Evolutionary conservation across 768 basidiomycete species (phyloP), one percentile per base, ranked within the genome.

Genomic region (Erythrobasidium yunnanense): DNA sequence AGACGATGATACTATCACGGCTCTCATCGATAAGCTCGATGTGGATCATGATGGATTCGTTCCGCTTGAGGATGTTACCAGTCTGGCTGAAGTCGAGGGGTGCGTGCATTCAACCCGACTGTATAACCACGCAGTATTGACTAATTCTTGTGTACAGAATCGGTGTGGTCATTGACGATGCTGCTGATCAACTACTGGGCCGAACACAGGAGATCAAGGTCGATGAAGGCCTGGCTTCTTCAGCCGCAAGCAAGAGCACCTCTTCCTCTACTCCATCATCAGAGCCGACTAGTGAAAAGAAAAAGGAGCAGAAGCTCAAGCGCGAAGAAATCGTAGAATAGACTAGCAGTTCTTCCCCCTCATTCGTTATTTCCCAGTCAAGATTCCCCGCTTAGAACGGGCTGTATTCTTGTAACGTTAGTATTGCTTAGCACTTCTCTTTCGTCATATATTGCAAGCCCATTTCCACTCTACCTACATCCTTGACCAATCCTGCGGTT

Each of bases 31-130:
- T 74, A 97, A 97, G 77, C 78, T 97, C 72, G 95, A 99, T 75
- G 87, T 89, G 8, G 93, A 97, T 77, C 84, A 88, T 77, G 93
- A 97, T 74, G 92, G 93, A 0, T 93, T 84, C 73, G 91, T 96
- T 25, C 89, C 92, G 74, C 81, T 97, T 50, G 89, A 93, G 76
- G 92, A 99, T 73, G 91, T 99, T 77, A 93, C 65, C 88, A 87
- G 13, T 78, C 93, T 69, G 87, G 92, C 23, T 82, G 84, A 71
- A 88, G 95, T 77, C 15, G 69, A 71, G 33, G 81, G 91, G 38
- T 78, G 92, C 33, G 90, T 90, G 71, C 17, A 11, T n/a, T 46
- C 45, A 25, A 49, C 57, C 15, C 45, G 35, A 5, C 57, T 25
- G 23, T 7, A 11, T 22, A 57, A 30, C 7, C 4, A 51, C n/a